phyloP scores from a whole-genome alignment of 2,329 filamentous ascomycete genomes.

The Dothidotthia symphoricarpi region DNA sequence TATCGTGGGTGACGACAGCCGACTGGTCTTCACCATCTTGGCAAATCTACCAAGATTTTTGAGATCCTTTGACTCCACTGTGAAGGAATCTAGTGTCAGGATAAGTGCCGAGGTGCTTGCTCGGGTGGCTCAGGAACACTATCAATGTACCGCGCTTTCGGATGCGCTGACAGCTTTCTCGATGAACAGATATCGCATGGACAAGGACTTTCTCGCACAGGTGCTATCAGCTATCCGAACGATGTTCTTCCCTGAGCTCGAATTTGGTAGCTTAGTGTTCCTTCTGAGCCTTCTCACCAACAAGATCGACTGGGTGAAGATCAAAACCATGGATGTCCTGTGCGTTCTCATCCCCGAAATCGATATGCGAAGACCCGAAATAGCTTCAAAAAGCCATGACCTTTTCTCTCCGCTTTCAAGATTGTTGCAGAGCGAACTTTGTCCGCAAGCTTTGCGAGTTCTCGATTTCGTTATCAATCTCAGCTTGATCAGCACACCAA shows the following conservation, averaged over 20 bases:
- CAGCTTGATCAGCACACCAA: constrained; percentile 76
- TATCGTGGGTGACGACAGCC: constrained; percentile 77
- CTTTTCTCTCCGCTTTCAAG: constrained; percentile 89
- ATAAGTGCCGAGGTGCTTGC: constrained; percentile 69
- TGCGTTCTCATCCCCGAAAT: constrained; percentile 82
- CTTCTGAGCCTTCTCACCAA: constrained; percentile 91
- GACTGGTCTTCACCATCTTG: constrained; percentile 80
- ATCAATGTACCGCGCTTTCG: constrained; percentile 67
- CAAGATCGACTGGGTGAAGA: constrained; percentile 81
- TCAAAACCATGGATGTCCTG: constrained; percentile 88
- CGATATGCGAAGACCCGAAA: constrained; percentile 88
- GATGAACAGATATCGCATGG: constrained; percentile 62
- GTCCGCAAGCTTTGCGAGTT: constrained; percentile 86
- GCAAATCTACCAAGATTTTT: constrained; percentile 90
- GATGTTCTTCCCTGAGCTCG: constrained; percentile 76
- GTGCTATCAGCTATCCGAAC: constrained; percentile 72
- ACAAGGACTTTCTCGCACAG: constrained; percentile 73
- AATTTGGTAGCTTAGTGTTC: constrained; percentile 84
- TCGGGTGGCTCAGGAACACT: constrained; percentile 69
- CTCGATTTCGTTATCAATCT: constrained; percentile 95
- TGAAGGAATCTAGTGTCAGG: constrained; percentile 49
- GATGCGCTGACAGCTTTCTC: constrained; percentile 69
- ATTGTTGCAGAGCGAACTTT: constrained; percentile 88
- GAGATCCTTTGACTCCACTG: constrained; percentile 68
- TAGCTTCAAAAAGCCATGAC: constrained; percentile 88